Evolutionary conservation across 169 alveolate species (phyloP).

Genomic region (Theileria equi): DNA sequence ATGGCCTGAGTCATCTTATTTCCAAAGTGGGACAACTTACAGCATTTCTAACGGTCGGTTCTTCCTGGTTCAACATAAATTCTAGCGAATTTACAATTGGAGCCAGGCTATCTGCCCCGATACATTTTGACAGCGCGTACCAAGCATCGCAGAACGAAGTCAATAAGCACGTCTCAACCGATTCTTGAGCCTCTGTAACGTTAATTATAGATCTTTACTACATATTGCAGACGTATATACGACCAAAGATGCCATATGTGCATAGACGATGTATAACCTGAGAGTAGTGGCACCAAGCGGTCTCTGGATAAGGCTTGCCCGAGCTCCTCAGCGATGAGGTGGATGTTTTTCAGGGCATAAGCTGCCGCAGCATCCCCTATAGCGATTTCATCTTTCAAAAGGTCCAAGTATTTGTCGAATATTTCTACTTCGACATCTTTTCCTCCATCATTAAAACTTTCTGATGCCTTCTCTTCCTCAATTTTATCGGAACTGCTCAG

Average conservation of each 20-base stretch:
- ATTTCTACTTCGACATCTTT: not conserved
- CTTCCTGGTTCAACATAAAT: conserved; percentile 50
- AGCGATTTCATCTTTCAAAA: conserved; percentile 26
- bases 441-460: not conserved
- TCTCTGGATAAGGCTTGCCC: conserved; percentile 45
- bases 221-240: not conserved
- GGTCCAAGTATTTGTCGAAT: conserved; percentile 24
- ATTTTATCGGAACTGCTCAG: not conserved
- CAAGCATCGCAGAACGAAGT: conserved; percentile 26
- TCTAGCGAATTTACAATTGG: conserved; percentile 42
- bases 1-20: conserved; percentile 12
- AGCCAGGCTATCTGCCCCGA: conserved; percentile 8
- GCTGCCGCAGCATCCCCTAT: conserved; percentile 22
- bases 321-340: conserved; percentile 50
- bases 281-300: conserved; percentile 45
- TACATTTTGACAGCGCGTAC: conserved; percentile 43
- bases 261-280: conserved; percentile 6
- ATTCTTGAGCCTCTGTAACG: conserved; percentile 34
- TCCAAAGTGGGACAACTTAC: conserved; percentile 6
- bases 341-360: conserved; percentile 51
- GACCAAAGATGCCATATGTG: not conserved
- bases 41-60: conserved; percentile 20
- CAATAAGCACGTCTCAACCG: conserved; percentile 2
- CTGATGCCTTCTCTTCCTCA: too few relatives aligned
- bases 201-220: not conserved